Base-by-base conservation (phyloP, 768 basidiomycete genomes). In the Hydnum rufescens region DNA sequence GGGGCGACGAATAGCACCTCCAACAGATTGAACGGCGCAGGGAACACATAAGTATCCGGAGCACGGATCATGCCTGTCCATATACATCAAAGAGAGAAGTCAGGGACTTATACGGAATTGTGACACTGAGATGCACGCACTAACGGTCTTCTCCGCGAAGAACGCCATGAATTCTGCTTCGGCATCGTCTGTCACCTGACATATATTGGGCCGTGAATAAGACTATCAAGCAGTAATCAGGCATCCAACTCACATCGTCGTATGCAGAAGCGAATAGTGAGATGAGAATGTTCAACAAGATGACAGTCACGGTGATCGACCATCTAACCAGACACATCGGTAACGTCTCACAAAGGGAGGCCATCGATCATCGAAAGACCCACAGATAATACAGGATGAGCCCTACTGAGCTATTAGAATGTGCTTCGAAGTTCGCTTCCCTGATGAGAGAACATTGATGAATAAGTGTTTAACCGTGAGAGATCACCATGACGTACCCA, bases 241-340 rank as follows among this genome's bases (percentile, higher is more conserved):
- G 4, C 25, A n/a, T 67, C 73, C 8, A 28, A 28, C 44, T 63
- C 52, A 85, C 87, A 59, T 90, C 89, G 6, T 80, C 76, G 60
- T 93, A 93, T 0, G 89, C 88, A 49, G 88, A 86, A 18, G 89
- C 79, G 63, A 95, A 95, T 59, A 96, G 67, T n/a, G 90, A 95
- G 59, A 96, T 89, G 60, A 96, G 72, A 61, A 96, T 78, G 62
- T 96, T 96, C 63, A 95, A 74, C 49, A 95, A 71, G 51, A 96
- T 75, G 49, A 95, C 73, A 18, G 77, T 82, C 13, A 47, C 44
- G 44, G 13, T 47, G 13, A 25, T 25, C 26, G 44, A 47, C 44
- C 44, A 47, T 8, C 44, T 47, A 25, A 13, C 8, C 36, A n/a
- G n/a, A n/a, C n/a, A n/a, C n/a, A 39, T 39, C 19, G 34, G 8